Evolutionary conservation across 73 alveolate genomes (phyloP), one percentile per base, ranked within the genome.

Genomic region (Paramecium sexaurelia): DNA sequence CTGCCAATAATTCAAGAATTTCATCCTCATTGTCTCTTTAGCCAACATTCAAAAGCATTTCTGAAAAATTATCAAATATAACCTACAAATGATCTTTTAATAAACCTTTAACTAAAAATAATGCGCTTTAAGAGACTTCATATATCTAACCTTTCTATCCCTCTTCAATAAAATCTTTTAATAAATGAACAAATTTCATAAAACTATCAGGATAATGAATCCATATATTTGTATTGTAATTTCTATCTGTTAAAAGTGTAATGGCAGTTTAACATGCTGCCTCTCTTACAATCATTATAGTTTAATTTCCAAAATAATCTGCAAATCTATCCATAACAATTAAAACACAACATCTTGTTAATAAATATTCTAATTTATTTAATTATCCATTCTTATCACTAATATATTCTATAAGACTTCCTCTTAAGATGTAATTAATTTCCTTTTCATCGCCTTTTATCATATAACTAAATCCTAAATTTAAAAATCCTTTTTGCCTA

Each of bases 111-210:
- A 78, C 55, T 43, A 78, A 78, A 40, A 78, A 78, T 40, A 78
- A 24, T 17, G 90, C 90, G 41, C 90, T 78, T 43, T 78, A 78
- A 15, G 90, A 78, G 8, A 78, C 90, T 43, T 78, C 90, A 45
- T 78, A 78, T 22, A 78, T 40, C 10, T 43, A 39, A 0, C n/a
- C 39, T 24, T 47, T 45, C 17, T 78, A 45, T 6, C 90, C 55
- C 7, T 41, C 90, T 78, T 40, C 68, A 10, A 78, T 45, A 24
- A 78, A 78, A 19, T 78, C 68, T 78, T 78, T 78, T 47, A 78
- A 29, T 24, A 78, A 43, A 13, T 17, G 40, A 6, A 78, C 55
- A 39, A 78, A 78, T 78, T 78, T 45, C 68, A 29, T 24, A 19
- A 78, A 41, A 13, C 45, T 26, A 36, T 78, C 90, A 0, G 68